A percentile compares a stretch with the other conserved stretches of the same genome.
Conservation (phyloP, 208 protist genomes). For the Trypanosomatidae sp. region DNA sequence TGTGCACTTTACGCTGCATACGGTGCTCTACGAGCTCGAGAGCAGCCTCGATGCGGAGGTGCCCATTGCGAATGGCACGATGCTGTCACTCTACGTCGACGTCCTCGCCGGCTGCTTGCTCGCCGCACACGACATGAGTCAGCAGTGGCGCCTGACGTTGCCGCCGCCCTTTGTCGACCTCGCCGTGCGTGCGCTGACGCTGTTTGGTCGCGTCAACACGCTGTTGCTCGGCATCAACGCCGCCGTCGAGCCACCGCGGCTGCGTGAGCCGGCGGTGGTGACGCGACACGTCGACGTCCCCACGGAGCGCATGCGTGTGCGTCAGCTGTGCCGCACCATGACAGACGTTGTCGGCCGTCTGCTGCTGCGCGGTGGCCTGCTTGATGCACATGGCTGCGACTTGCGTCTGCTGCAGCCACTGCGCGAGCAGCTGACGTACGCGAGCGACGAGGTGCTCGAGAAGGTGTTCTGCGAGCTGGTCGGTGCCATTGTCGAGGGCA, state of each 20-base stretch:
- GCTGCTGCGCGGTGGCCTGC: neutral
- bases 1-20: constrained; percentile 41
- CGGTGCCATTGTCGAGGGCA: constrained; percentile 8
- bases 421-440: constrained; percentile 34
- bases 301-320: constrained; percentile 14
- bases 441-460: constrained; percentile 17
- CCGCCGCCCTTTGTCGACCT: constrained; percentile 22
- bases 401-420: constrained; percentile 29
- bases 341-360: constrained; percentile 3
- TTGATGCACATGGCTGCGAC: constrained; percentile 1
- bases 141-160: constrained; percentile 23
- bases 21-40: constrained; percentile 30
- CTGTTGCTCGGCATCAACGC: constrained; percentile 8
- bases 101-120: constrained; percentile 42
- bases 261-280: constrained; percentile 8
- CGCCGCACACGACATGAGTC: constrained; percentile 24
- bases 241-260: constrained; percentile 3
- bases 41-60: constrained; percentile 21
- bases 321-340: constrained; percentile 9
- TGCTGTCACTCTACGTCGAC: constrained; percentile 51
- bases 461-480: constrained; percentile 48
- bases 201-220: constrained; percentile 9
- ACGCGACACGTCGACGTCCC: constrained; percentile 6
- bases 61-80: constrained; percentile 16
- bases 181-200: constrained; percentile 14